Evolutionary conservation across 1,284 basidiomycete species (phyloP).

Genomic region (Mycena sp.): DNA sequence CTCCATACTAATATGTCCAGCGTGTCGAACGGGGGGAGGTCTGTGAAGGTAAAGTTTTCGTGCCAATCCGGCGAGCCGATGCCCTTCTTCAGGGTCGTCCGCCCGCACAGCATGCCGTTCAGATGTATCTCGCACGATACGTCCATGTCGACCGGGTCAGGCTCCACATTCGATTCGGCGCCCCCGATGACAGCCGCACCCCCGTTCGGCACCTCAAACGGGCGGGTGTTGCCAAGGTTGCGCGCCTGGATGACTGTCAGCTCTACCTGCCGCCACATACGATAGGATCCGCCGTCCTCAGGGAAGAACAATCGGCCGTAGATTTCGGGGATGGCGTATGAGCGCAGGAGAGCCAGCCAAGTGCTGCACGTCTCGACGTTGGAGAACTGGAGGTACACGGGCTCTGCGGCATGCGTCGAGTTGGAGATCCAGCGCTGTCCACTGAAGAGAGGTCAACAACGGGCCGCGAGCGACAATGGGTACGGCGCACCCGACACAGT

Average conservation of each 20-base stretch:
- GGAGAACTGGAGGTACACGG: conserved; percentile 74
- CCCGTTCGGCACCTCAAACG: conserved; percentile 39
- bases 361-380: conserved; percentile 67
- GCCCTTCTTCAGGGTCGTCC: conserved; percentile 77
- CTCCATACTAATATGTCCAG: conserved; percentile 71
- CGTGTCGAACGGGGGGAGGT: conserved; percentile 76
- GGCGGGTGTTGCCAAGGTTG: conserved; percentile 63
- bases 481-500: conserved; percentile 60
- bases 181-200: conserved; percentile 19
- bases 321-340: conserved; percentile 80
- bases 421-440: conserved; percentile 64
- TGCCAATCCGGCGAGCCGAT: conserved; percentile 78
- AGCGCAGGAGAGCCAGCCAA: conserved; percentile 79
- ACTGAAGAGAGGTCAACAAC: conserved; percentile 43
- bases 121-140: conserved; percentile 76
- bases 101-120: conserved; percentile 69
- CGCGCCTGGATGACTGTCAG: conserved; percentile 75
- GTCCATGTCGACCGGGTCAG: conserved; percentile 64
- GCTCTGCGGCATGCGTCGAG: conserved; percentile 63
- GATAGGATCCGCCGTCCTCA: conserved; percentile 78
- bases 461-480: conserved; percentile 1
- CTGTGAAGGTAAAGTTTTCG: conserved; percentile 76
- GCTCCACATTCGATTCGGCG: conserved; percentile 37
- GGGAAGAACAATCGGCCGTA: conserved; percentile 69
- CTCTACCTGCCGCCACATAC: conserved; percentile 86